Conservation (phyloP, 1,284 basidiomycete species). For the Naganishia sp. region DNA sequence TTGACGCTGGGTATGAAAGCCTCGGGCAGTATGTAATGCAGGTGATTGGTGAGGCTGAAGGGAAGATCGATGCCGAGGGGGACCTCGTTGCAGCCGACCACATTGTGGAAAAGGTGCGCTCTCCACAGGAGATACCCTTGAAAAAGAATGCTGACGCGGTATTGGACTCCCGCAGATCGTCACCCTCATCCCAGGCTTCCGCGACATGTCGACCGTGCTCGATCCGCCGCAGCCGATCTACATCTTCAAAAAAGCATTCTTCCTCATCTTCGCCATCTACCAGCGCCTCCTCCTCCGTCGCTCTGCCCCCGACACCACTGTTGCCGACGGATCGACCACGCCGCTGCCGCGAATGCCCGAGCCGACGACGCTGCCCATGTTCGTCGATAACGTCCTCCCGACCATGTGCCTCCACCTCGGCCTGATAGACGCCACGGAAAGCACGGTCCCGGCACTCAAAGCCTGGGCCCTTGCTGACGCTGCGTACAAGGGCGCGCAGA, state of each 20-base stretch:
- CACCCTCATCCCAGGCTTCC: conserved; percentile 40
- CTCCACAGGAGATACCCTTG: not conserved
- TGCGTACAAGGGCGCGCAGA: not conserved
- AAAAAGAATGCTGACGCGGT: not conserved
- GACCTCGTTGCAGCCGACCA: conserved; percentile 55
- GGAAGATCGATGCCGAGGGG: conserved; percentile 52
- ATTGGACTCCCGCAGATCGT: conserved; percentile 19
- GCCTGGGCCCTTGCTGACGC: conserved; percentile 11
- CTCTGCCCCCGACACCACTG: too few species aligned
- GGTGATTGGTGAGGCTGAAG: conserved; percentile 61
- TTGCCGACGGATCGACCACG: too few species aligned
- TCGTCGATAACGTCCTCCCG: conserved; percentile 83
- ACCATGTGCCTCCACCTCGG: conserved; percentile 76
- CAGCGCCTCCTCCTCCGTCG: conserved; percentile 60
- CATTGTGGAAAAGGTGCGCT: conserved; percentile 22
- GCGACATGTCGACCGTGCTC: conserved; percentile 34
- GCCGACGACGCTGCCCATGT: conserved; percentile 67
- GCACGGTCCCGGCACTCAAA: conserved; percentile 57
- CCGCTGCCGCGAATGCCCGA: conserved; percentile 52
- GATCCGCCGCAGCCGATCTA: conserved; percentile 58
- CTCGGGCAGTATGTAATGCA: conserved; percentile 73
- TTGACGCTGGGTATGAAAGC: conserved; percentile 64
- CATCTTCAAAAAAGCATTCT: conserved; percentile 84
- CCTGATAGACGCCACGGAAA: conserved; percentile 65
- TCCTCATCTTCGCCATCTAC: conserved; percentile 70